Evolutionary conservation across 176 grass and related monocot genomes (phyloP), one percentile per base, ranked within the genome.

Genomic region (Oryza nivara): DNA sequence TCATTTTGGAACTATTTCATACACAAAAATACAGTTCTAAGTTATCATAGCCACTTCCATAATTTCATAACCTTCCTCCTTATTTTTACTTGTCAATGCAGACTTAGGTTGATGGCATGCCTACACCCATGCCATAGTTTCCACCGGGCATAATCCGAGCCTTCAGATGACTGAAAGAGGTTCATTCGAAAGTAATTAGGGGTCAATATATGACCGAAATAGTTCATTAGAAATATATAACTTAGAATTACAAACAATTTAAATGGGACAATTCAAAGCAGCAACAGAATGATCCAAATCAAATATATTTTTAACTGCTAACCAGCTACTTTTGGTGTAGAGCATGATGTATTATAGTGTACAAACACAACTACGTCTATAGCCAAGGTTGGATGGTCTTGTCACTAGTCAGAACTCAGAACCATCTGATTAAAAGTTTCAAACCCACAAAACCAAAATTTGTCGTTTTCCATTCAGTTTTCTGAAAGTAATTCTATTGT

Each of bases 161-260:
- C 68, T 89, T 89, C 6, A 89, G 47, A 45, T 89, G 87, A 26
- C 87, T 89, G 76, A n/a, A 84, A 84, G 26, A 72, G 49, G 25
- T 74, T 68, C 17, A 13, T 74, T 38, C 5, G 12, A 73, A 74
- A 84, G 14, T 13, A 46, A 11, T 83, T 72, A 66, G 22, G 32
- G 38, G 35, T 3, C 0, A 68, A 69, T 3, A 48, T 69, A 49
- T 54, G 1, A 12, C 17, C 10, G 8, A 65, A 70, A 64, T 22
- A 43, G 43, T 70, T 61, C 20, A 78, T 41, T 49, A 67, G 16
- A 14, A 9, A n/a, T 45, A 61, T 5, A 46, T 38, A 79, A 45
- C 34, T 19, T 4, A 12, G 19, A 64, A 65, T 82, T 49, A 22
- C 19, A 73, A 86, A 72, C 3, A 38, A 36, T 7, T 40, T 56